Base-by-base conservation (phyloP, 1,139 yeast species). In the Arxiozyma bovina region DNA sequence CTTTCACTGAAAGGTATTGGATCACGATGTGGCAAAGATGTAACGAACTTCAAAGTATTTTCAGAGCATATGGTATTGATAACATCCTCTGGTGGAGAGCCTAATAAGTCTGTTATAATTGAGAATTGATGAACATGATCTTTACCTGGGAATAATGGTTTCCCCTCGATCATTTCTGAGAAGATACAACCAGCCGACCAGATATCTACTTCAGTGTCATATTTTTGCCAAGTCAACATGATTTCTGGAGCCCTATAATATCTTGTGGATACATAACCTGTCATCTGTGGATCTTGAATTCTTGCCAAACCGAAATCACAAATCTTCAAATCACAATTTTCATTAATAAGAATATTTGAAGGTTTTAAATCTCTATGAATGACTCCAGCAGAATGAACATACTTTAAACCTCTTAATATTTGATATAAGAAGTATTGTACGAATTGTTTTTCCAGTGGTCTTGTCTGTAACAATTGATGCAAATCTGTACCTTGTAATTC, bases 151-250 rank as follows among this genome's bases (percentile, higher is more conserved):
- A 93, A 93, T 50, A 93, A 76, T 1, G 99, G 99, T 71, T 90
- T 91, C n/a, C 98, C 98, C 70, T 93, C 97, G 63, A 93, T 87
- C 96, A 94, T 93, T 71, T 93, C 99, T 15, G 98, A 96, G 67
- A 93, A 87, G 60, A 93, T 93, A 74, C 99, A 93, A 20, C 98
- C 99, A n/a, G 96, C 97, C 20, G 96, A 87, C 99, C 99, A 93
- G 65, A 93, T 87, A 71, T 93, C 99, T 45, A 94, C 99, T 73
- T 93, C 98, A n/a, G 90, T 86, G 69, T 93, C 98, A 74, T 93
- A 93, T 71, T 94, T 91, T 72, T 93, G 99, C 99, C 99, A 93
- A 27, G 98, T 91, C 62, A 93, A 79, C 99, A 93, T 93, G 71
- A 93, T 93, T 72, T 93, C 99, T 1, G 99, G 99, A 0, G 99